phyloP scores from a whole-genome alignment of 768 basidiomycete species.

The Phallus indusiatus region DNA sequence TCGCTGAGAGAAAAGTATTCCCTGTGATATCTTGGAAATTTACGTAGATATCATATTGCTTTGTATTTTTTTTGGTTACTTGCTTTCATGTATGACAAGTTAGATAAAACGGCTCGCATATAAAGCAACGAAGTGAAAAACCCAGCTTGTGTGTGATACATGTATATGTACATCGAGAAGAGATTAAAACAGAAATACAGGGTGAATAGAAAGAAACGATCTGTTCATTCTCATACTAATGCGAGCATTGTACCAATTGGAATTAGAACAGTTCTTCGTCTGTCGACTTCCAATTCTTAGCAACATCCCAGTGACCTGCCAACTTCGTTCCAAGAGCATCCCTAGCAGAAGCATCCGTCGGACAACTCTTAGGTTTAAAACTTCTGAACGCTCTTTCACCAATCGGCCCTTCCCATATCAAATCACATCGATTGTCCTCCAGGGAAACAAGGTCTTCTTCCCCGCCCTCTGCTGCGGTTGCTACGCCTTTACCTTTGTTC shows the following conservation, averaged over 20 bases:
- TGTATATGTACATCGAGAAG: no score
- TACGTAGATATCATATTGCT: no score
- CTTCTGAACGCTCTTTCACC: conserved; percentile 70
- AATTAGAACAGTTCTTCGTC: conserved; percentile 61
- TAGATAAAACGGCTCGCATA: no score
- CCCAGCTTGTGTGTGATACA: no score
- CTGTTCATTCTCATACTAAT: no score
- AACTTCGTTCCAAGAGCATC: conserved; percentile 79
- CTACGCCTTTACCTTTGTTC: conserved; percentile 14
- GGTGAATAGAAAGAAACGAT: no score
- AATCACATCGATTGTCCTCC: conserved; percentile 78
- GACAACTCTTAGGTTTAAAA: conserved; percentile 76
- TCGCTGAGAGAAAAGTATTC: conserved; percentile 15
- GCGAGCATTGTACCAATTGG: no score
- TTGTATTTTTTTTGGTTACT: no score
- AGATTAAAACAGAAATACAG: no score
- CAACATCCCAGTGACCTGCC: conserved; percentile 89
- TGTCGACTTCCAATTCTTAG: conserved; percentile 82
- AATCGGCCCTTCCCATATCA: conserved; percentile 90
- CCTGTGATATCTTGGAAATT: no score
- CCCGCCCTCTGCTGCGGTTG: conserved; percentile 24
- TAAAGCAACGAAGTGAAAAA: no score
- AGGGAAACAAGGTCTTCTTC: conserved; percentile 35
- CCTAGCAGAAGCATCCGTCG: conserved; percentile 77
- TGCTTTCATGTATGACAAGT: no score